Percentiles rank a stretch among this genome's conserved stretches.
Evolutionary conservation across 1,284 basidiomycete genomes (phyloP).

Genomic region (Gastroboletus turbinatus): DNA sequence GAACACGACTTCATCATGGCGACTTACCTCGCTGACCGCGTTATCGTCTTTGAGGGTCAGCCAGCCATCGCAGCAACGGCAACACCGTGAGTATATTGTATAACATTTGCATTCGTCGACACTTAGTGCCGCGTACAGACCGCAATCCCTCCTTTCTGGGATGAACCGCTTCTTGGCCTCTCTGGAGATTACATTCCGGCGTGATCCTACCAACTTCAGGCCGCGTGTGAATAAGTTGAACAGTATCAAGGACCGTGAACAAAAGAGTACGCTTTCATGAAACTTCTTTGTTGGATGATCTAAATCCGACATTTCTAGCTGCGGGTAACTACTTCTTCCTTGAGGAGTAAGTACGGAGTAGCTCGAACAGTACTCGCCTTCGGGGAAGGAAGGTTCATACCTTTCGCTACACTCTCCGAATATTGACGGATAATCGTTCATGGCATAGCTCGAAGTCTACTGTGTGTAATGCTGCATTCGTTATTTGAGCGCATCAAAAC

Average conservation of each 20-base stretch:
- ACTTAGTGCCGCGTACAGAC: slow-evolving; percentile 43
- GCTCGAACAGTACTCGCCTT: neutral
- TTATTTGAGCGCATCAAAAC: slow-evolving; percentile 11
- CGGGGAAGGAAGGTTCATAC: slow-evolving; percentile 17
- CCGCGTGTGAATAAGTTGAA: slow-evolving; percentile 93
- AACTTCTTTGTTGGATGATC: slow-evolving; percentile 2
- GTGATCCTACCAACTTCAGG: slow-evolving; percentile 93
- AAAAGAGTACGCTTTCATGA: slow-evolving; percentile 66
- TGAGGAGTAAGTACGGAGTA: slow-evolving; percentile 57
- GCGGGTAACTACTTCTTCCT: slow-evolving; percentile 89
- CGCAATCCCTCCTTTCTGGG: slow-evolving; percentile 80
- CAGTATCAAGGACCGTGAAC: slow-evolving; percentile 92
- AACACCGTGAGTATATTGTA: slow-evolving; percentile 61
- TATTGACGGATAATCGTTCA: slow-evolving; percentile 12
- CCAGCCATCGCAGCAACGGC: slow-evolving; percentile 84
- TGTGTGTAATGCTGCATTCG: slow-evolving; percentile 13
- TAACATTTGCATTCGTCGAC: neutral
- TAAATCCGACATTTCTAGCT: slow-evolving; percentile 40
- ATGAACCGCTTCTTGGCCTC: slow-evolving; percentile 94
- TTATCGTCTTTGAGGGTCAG: slow-evolving; percentile 91
- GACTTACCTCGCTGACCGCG: slow-evolving; percentile 94
- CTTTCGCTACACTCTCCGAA: neutral
- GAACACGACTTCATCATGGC: slow-evolving; percentile 99
- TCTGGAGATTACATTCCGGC: slow-evolving; percentile 92
- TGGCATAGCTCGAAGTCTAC: slow-evolving; percentile 12